phyloP scores from a whole-genome alignment of 2,329 filamentous ascomycete genomes.

The Aspergillus caelatus region DNA sequence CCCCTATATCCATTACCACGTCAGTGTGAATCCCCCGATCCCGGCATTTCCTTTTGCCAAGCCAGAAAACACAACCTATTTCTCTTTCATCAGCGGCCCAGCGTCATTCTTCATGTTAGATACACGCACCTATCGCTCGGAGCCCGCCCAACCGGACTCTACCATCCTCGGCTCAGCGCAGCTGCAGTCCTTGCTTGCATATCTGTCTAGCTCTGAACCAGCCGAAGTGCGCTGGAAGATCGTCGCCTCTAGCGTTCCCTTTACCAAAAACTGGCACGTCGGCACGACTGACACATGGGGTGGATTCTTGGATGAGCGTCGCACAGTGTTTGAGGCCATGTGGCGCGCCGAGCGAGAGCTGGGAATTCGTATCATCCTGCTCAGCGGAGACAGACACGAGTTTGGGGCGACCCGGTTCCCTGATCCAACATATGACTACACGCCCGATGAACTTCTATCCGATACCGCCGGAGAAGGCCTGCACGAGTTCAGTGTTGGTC shows the following conservation, averaged over 20 bases:
- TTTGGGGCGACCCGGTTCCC: constrained; percentile 84
- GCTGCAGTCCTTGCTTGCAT: constrained; percentile 75
- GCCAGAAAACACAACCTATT: constrained; percentile 73
- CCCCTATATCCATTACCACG: constrained; percentile 86
- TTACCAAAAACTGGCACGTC: constrained; percentile 96
- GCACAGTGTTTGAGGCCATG: constrained; percentile 81
- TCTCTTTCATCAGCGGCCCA: constrained; percentile 84
- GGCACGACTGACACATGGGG: constrained; percentile 92
- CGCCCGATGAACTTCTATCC: constrained; percentile 21
- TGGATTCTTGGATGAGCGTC: constrained; percentile 81
- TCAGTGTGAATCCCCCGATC: constrained; percentile 76
- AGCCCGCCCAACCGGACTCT: constrained; percentile 59
- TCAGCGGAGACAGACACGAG: constrained; percentile 94
- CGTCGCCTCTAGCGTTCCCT: constrained; percentile 84
- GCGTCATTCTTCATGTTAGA: constrained; percentile 95
- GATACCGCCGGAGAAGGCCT: constrained; percentile 48
- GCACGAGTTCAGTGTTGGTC: constrained; percentile 90
- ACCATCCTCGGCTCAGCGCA: constrained; percentile 86
- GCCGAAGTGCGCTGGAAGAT: constrained; percentile 90
- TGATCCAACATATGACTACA: constrained; percentile 39
- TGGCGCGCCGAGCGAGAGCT: constrained; percentile 76
- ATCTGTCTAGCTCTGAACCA: constrained; percentile 72
- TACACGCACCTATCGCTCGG: constrained; percentile 80
- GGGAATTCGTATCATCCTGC: constrained; percentile 75
- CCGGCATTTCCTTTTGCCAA: constrained; percentile 52